Percentiles rank a stretch among this genome's conserved stretches.
These are phyloP conservation scores for Gossypium arboreum DNA, from an alignment of 345 rosid species.

Conservation along the genomic window DNA sequence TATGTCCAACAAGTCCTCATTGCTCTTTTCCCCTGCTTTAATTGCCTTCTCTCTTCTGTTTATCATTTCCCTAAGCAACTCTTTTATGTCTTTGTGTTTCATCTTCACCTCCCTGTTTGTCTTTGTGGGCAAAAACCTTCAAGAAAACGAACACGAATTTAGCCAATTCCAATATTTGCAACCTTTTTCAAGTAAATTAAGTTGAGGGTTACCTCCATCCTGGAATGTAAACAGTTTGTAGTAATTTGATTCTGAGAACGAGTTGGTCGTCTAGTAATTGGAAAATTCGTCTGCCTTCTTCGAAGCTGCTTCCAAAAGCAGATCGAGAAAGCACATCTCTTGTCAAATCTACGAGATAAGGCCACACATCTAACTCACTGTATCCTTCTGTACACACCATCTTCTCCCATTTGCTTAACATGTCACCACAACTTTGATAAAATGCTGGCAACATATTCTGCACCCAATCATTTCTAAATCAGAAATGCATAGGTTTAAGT, in stretches of 20 bases:
- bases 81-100: slow-evolving; percentile 13
- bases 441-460: slow-evolving; percentile 32
- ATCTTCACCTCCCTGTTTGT: slow-evolving; percentile 25
- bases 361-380: slow-evolving; percentile 35
- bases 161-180: background rate
- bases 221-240: slow-evolving; percentile 27
- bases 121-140: slow-evolving; percentile 29
- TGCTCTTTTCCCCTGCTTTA: slow-evolving; percentile 9
- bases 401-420: slow-evolving; percentile 35
- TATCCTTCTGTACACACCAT: slow-evolving; percentile 4
- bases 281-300: slow-evolving; percentile 41
- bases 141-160: background rate
- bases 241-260: background rate
- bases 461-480: background rate
- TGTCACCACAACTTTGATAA: slow-evolving; percentile 24
- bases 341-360: slow-evolving; percentile 31
- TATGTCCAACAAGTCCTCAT: slow-evolving; percentile 28
- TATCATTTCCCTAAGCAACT: slow-evolving; percentile 18
- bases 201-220: slow-evolving; percentile 37
- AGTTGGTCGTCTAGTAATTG: slow-evolving; percentile 27
- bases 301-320: slow-evolving; percentile 45
- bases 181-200: background rate
- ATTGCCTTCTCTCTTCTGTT: slow-evolving; percentile 20
- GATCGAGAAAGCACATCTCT: slow-evolving; percentile 44
- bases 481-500: background rate